Evolutionary conservation across 148 eudicot genomes (phyloP).

Genomic region (Hydrangea macrophylla): DNA sequence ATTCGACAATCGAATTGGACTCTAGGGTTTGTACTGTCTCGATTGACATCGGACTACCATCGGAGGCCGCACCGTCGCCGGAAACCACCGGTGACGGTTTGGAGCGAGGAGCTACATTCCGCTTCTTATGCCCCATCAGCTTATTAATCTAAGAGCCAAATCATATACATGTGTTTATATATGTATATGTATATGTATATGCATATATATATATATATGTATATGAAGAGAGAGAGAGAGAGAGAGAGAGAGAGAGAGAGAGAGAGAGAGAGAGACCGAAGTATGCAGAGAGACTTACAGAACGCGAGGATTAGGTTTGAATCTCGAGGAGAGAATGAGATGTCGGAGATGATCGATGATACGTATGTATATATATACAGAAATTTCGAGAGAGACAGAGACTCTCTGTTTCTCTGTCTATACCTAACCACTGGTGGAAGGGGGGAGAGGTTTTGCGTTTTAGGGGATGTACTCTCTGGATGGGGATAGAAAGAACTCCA

Average conservation of each 20-base stretch:
- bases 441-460: neutral
- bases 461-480: neutral
- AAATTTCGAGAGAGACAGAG: neutral
- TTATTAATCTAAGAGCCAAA: slow-evolving; percentile 21
- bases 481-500: neutral
- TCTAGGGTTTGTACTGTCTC: neutral
- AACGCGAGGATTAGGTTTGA: slow-evolving; percentile 6
- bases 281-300: too few species aligned
- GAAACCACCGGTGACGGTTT: slow-evolving; percentile 28
- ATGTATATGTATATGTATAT: too few species aligned
- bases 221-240: slow-evolving; percentile 3
- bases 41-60: slow-evolving; percentile 4
- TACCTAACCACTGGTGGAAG: neutral
- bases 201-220: neutral
- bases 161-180: slow-evolving; percentile 23
- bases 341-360: too few species aligned
- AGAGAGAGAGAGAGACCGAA: too few species aligned
- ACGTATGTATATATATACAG: neutral
- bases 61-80: slow-evolving; percentile 11
- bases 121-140: slow-evolving; percentile 63
- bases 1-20: slow-evolving; percentile 8
- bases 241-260: slow-evolving; percentile 2
- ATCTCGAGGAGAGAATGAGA: neutral
- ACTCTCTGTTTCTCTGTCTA: neutral
- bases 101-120: slow-evolving; percentile 43